Conservation (phyloP, 768 basidiomycete species). For the Russula compacta region DNA sequence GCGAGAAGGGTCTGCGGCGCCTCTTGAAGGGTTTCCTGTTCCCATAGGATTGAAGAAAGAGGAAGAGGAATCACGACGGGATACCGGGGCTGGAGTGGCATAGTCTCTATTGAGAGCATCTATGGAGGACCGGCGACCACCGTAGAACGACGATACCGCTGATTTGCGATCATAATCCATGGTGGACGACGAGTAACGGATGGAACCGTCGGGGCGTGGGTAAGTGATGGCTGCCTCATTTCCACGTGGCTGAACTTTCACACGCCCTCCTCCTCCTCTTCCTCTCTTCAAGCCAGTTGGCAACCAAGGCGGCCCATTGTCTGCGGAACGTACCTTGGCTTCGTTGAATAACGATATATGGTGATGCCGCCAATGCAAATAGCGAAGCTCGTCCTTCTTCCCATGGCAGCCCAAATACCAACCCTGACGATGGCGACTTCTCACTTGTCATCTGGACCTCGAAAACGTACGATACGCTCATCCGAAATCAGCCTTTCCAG, state of each 20-base stretch:
- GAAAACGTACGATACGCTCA: too few species aligned
- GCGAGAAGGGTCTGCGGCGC: constrained; percentile 22
- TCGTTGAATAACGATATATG: too few species aligned
- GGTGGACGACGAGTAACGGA: not conserved
- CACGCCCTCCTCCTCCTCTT: not conserved
- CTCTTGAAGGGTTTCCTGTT: constrained; percentile 26
- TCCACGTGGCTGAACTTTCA: not conserved
- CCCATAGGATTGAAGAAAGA: constrained; percentile 47
- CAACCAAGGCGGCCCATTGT: too few species aligned
- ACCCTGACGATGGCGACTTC: too few species aligned
- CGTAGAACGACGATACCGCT: constrained; percentile 73
- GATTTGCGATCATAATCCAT: constrained; percentile 80
- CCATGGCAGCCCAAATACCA: too few species aligned
- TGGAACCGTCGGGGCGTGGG: constrained; percentile 7
- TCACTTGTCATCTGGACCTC: too few species aligned
- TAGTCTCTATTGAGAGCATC: constrained; percentile 54
- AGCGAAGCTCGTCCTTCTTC: too few species aligned
- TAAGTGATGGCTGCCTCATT: not conserved
- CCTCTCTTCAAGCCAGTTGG: too few species aligned
- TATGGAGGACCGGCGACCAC: constrained; percentile 47
- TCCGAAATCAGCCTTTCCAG: too few species aligned
- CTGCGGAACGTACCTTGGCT: too few species aligned
- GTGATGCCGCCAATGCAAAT: too few species aligned
- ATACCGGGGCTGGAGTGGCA: constrained; percentile 26
- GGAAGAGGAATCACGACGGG: constrained; percentile 58